Percentiles rank a stretch among this genome's conserved stretches.
Evolutionary conservation across 2,329 filamentous ascomycete genomes (phyloP).

Genomic region (Davidsoniella australis): DNA sequence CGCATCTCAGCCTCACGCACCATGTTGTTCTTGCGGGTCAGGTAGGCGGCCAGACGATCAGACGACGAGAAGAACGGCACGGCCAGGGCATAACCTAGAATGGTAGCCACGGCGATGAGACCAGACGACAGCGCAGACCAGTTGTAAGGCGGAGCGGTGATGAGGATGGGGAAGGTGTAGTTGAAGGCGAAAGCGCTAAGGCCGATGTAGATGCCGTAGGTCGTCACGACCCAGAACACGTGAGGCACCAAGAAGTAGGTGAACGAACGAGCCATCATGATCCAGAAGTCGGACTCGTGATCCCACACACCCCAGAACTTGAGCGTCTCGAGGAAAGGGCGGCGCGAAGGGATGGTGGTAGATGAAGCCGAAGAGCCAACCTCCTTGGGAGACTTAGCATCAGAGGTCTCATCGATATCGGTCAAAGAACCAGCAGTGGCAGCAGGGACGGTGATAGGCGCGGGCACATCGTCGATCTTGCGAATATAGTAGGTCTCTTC

Average conservation of each 20-base stretch:
- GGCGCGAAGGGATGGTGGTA: constrained; percentile 20
- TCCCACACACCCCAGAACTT: constrained; percentile 27
- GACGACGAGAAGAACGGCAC: constrained; percentile 27
- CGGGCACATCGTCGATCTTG: neutral
- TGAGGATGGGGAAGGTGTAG: constrained; percentile 31
- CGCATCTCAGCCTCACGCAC: constrained; percentile 33
- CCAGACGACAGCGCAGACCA: constrained; percentile 28
- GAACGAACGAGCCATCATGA: constrained; percentile 28
- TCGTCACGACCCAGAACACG: constrained; percentile 32
- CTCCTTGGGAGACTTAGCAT: neutral
- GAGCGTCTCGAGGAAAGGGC: constrained; percentile 25
- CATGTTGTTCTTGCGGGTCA: constrained; percentile 27
- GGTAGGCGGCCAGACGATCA: constrained; percentile 26
- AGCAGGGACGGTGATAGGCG: neutral
- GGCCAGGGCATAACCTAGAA: constrained; percentile 24
- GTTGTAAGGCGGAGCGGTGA: constrained; percentile 27
- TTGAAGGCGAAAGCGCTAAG: constrained; percentile 25
- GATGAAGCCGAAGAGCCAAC: constrained; percentile 12
- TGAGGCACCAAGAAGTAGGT: constrained; percentile 30
- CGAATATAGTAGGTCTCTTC: constrained; percentile 34
- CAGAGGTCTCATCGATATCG: constrained; percentile 15
- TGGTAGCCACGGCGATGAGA: constrained; percentile 21
- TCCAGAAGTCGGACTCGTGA: constrained; percentile 26
- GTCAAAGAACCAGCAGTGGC: neutral
- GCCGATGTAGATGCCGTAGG: constrained; percentile 25